A percentile compares a stretch with the other conserved stretches of the same genome.
These are phyloP conservation scores for Aspergillus incahuasiensis DNA, from an alignment of 495 filamentous ascomycete species.

Conservation along the genomic window DNA sequence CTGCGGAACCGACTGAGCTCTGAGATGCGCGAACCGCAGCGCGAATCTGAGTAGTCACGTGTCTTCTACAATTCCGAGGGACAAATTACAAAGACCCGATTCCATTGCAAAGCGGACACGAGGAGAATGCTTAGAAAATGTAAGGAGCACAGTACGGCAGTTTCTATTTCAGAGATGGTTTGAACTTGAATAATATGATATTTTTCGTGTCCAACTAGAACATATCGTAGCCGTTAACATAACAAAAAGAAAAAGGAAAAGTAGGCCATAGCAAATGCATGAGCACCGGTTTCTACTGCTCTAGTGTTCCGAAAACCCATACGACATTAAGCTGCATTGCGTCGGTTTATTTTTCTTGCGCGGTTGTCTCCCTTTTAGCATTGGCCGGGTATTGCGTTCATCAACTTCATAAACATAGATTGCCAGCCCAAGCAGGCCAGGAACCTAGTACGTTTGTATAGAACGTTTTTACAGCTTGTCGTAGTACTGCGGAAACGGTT, in stretches of 20 bases:
- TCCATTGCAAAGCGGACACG: too few relatives aligned
- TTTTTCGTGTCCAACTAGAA: slow-evolving; percentile 33
- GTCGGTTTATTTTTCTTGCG: slow-evolving; percentile 23
- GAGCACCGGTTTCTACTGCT: slow-evolving; percentile 28
- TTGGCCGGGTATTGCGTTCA: slow-evolving; percentile 48
- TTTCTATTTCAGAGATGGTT: too few relatives aligned
- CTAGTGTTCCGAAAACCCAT: slow-evolving; percentile 28
- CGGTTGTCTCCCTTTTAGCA: slow-evolving; percentile 23
- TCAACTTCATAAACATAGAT: slow-evolving; percentile 48
- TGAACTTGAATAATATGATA: slow-evolving; percentile 16
- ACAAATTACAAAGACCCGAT: too few relatives aligned
- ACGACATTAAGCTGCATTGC: slow-evolving; percentile 24
- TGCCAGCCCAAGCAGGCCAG: slow-evolving; percentile 34
- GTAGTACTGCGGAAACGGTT: slow-evolving; percentile 75
- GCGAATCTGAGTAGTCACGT: slow-evolving; percentile 20
- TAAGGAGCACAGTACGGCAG: too few relatives aligned
- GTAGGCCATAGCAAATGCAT: slow-evolving; percentile 26
- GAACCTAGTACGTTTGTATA: slow-evolving; percentile 31
- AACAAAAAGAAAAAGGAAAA: slow-evolving; percentile 25
- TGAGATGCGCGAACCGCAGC: slow-evolving; percentile 18
- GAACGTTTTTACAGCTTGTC: slow-evolving; percentile 84
- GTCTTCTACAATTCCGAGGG: too few relatives aligned
- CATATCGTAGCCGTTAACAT: slow-evolving; percentile 26
- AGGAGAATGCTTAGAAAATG: too few relatives aligned
- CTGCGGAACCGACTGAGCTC: slow-evolving; percentile 15